Evolutionary conservation across 192 early-diverging fungal genomes (phyloP), one percentile per base, ranked within the genome.

Genomic region (Podila minutissima): DNA sequence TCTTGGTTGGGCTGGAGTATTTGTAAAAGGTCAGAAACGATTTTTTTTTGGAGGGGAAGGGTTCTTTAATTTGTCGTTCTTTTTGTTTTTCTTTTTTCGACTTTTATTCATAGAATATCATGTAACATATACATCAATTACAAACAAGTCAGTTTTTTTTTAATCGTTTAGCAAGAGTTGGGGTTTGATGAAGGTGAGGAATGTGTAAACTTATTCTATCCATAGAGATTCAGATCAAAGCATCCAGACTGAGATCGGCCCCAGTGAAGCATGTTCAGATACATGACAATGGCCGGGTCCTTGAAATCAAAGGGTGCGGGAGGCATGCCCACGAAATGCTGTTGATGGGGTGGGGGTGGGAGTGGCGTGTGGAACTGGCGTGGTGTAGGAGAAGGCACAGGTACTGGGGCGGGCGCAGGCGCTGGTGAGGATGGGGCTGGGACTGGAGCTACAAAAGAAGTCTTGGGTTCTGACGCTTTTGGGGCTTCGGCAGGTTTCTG

Each of bases 1-100:
- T 88, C 69, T 74, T 91, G 29, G 74, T 88, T 35, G 87, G 76
- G 4, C 69, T 91, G 41, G 85, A 88, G 65, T 91, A 91, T 64
- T 32, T 84, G 28, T 85, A 60, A 62, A 22, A 15, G 20, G 26
- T n/a, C 1, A 26, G 26, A 4, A 37, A 11, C 8, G 0, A 7
- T 37, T 11, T 55, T 55, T 11, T 24, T 55, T 0, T 55, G 4
- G n/a, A n/a, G n/a, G n/a, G 29, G 29, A 29, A 3, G 29, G 29
- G n/a, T 55, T n/a, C 22, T 24, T 22, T 24, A 37, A 37, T 37
- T 37, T 37, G 7, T 68, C 22, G 35, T 65, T 26, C 48, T 0
- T 48, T 49, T 33, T 49, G 26, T 48, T 49, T 49, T 49, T n/a
- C 8, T 48, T 49, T 20, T 49, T 24, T 19, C 26, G 15, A n/a